Conservation (phyloP, 805 yeast species). For the Trichomonascus vanleenenianus region DNA sequence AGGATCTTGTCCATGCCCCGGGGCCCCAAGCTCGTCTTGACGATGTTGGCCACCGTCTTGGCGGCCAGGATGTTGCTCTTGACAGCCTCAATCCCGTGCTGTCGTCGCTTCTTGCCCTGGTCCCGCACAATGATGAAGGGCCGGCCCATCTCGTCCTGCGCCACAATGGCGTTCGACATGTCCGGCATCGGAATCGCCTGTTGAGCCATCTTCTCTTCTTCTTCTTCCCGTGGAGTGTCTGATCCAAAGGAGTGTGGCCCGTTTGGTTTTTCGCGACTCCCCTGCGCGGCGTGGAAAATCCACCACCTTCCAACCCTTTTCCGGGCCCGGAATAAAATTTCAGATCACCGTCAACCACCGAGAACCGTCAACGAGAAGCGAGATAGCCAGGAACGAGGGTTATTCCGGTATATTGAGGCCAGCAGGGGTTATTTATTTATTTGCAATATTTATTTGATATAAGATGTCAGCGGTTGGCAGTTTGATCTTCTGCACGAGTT, state of each 20-base stretch:
- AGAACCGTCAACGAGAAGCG: too few relatives aligned
- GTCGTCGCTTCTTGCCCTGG: slow-evolving; percentile 52
- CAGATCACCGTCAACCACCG: too few relatives aligned
- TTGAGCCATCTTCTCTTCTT: slow-evolving; percentile 2
- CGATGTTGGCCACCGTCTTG: slow-evolving; percentile 84
- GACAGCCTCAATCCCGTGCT: slow-evolving; percentile 74
- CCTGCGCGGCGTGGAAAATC: neutral
- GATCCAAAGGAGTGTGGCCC: slow-evolving; percentile 1
- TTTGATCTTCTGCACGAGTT: slow-evolving; percentile 82
- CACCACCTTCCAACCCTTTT: neutral
- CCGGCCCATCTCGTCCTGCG: slow-evolving; percentile 98
- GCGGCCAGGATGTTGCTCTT: slow-evolving; percentile 87
- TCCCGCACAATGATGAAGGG: slow-evolving; percentile 97
- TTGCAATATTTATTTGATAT: slow-evolving; percentile 1
- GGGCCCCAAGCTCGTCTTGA: slow-evolving; percentile 92
- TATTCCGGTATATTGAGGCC: too few relatives aligned
- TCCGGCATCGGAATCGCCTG: slow-evolving; percentile 57
- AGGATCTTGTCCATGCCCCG: slow-evolving; percentile 96
- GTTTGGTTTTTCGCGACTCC: neutral
- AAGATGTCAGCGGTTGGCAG: slow-evolving; percentile 92
- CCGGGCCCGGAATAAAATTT: neutral
- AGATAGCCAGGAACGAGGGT: too few relatives aligned
- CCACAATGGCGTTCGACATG: slow-evolving; percentile 95
- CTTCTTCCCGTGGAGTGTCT: neutral
- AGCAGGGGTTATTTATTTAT: slow-evolving; percentile 1